These are phyloP conservation scores for Ogataea trehaloabstinens DNA, from an alignment of 805 yeast genomes.

Conservation along the genomic window DNA sequence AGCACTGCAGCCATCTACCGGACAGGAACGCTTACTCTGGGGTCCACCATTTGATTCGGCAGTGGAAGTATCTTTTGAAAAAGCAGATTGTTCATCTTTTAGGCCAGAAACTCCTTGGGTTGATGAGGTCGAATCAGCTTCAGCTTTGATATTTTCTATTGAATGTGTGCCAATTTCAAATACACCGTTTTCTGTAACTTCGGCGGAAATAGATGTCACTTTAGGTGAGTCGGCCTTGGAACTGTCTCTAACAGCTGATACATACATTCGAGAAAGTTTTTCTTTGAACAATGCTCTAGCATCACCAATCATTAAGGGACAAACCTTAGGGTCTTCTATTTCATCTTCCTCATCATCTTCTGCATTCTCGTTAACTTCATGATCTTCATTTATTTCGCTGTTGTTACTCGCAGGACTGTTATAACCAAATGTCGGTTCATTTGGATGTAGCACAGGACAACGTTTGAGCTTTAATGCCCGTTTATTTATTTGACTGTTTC, in stretches of 20 bases:
- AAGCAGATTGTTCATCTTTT: background rate
- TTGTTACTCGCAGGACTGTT: conserved; percentile 4
- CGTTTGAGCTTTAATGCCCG: conserved; percentile 14
- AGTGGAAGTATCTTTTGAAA: background rate
- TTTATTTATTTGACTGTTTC: conserved; percentile 1
- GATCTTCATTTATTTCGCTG: background rate
- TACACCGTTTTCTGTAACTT: conserved; percentile 16
- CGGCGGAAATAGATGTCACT: conserved; percentile 26
- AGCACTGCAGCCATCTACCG: conserved; percentile 19
- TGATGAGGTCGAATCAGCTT: background rate
- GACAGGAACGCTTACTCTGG: conserved; percentile 13
- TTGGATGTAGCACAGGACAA: conserved; percentile 30
- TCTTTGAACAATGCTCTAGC: conserved; percentile 37
- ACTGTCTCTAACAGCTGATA: conserved; percentile 28
- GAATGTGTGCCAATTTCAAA: background rate
- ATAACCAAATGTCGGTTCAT: conserved; percentile 16
- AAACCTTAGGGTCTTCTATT: conserved; percentile 37
- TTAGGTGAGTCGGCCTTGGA: conserved; percentile 22
- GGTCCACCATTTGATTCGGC: background rate
- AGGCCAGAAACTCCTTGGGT: background rate
- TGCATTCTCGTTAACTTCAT: conserved; percentile 9
- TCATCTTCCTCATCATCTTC: conserved; percentile 26
- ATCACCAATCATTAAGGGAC: conserved; percentile 47
- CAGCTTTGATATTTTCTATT: conserved; percentile 5
- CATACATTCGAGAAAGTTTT: conserved; percentile 30